Evolutionary conservation across 169 alveolate genomes (phyloP).

Genomic region (Plasmodium cynomolgi): DNA sequence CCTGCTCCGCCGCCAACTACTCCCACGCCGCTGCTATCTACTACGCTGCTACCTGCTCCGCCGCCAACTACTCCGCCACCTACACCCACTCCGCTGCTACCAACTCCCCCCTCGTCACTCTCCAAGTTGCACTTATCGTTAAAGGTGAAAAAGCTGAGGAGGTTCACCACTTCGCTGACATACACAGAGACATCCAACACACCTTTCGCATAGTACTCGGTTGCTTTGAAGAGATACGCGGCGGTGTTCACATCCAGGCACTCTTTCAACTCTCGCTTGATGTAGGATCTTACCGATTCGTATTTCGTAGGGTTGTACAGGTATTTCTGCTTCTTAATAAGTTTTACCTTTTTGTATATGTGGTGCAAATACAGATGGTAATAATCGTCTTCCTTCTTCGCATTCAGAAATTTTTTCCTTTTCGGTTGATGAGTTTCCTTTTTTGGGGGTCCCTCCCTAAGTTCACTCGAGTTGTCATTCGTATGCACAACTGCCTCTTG

Average conservation of each 20-base stretch:
- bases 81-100: neutral
- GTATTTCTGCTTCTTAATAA: constrained; percentile 47
- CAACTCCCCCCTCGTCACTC: neutral
- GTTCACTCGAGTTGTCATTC: neutral
- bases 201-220: constrained; percentile 34
- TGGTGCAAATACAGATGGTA: constrained; percentile 50
- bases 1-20: neutral
- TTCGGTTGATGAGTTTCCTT: neutral
- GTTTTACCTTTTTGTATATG: constrained; percentile 44
- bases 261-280: constrained; percentile 63
- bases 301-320: constrained; percentile 51
- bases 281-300: constrained; percentile 52
- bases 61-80: neutral
- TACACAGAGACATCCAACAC: constrained; percentile 58
- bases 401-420: constrained; percentile 24
- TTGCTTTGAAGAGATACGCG: constrained; percentile 45
- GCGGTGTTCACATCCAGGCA: constrained; percentile 57
- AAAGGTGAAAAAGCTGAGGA: constrained; percentile 64
- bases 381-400: constrained; percentile 58
- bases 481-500: neutral
- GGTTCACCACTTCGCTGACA: constrained; percentile 34
- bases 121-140: constrained; percentile 3
- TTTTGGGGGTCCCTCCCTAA: neutral
- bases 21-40: neutral
- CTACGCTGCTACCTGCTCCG: neutral